phyloP scores from a whole-genome alignment of 73 alveolate species.

The Paramecium pentaurelia region DNA sequence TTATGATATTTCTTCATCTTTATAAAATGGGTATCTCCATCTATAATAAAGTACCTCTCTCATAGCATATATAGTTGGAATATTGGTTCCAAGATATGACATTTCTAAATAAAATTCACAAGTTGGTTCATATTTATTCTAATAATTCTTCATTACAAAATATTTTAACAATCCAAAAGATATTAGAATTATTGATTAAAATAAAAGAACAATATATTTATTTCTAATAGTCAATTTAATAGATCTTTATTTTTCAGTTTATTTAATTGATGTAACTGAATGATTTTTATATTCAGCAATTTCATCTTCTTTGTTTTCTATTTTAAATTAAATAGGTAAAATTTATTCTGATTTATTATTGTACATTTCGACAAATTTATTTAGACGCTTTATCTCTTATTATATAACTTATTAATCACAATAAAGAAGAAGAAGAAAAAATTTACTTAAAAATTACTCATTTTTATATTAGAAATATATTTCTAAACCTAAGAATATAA shows the following conservation, averaged over 20 bases:
- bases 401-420: not conserved
- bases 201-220: not conserved
- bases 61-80: conserved; percentile 31
- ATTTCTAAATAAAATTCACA: not conserved
- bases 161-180: not conserved
- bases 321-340: not conserved
- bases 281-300: not conserved
- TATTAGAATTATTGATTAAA: not conserved
- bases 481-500: not conserved
- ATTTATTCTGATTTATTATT: not conserved
- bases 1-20: not conserved
- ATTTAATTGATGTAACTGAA: not conserved
- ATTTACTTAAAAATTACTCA: not conserved
- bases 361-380: not conserved
- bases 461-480: not conserved
- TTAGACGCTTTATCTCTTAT: not conserved
- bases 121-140: not conserved
- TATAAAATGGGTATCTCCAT: conserved; percentile 29
- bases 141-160: not conserved
- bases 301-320: not conserved
- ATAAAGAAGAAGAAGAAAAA: not conserved
- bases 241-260: not conserved
- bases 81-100: not conserved
- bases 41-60: conserved; percentile 20
- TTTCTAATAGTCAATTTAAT: not conserved